A percentile compares a stretch with the other conserved stretches of the same genome.
These are phyloP conservation scores for Blastobotrys mokoenaii DNA, from an alignment of 805 yeast genomes.

Conservation along the genomic window DNA sequence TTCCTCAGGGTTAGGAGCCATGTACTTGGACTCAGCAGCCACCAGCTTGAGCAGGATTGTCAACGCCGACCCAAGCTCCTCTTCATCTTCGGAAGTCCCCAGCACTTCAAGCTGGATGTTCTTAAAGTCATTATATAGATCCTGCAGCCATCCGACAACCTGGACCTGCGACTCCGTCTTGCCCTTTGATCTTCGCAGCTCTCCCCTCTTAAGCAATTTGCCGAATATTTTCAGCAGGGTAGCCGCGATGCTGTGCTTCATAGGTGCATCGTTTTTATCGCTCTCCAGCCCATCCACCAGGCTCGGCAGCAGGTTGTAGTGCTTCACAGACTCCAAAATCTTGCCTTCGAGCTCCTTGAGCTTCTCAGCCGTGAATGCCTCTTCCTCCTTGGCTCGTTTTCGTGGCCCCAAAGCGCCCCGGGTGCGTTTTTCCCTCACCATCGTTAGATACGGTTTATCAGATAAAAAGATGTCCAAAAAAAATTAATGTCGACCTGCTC, in stretches of 20 bases:
- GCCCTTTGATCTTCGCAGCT: constrained; percentile 26
- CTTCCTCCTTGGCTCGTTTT: not conserved
- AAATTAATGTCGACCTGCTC: not conserved
- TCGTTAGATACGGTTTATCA: not conserved
- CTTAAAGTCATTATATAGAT: constrained; percentile 50
- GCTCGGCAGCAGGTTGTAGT: constrained; percentile 47
- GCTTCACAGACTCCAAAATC: constrained; percentile 36
- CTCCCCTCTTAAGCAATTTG: constrained; percentile 35
- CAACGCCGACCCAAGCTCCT: constrained; percentile 14
- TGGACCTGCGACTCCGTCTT: constrained; percentile 38
- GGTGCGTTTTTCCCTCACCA: not conserved
- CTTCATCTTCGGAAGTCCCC: constrained; percentile 14
- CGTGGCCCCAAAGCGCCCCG: not conserved
- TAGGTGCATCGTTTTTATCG: constrained; percentile 11
- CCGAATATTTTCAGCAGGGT: constrained; percentile 42
- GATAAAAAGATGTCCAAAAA: too few relatives aligned
- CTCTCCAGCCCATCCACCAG: constrained; percentile 35
- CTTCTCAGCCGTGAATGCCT: constrained; percentile 4
- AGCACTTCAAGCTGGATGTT: constrained; percentile 36
- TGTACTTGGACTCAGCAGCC: constrained; percentile 41
- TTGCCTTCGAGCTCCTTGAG: constrained; percentile 17
- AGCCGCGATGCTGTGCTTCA: constrained; percentile 16
- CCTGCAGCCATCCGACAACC: constrained; percentile 56
- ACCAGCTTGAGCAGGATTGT: constrained; percentile 34
- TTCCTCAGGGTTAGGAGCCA: constrained; percentile 42